Base-by-base conservation (phyloP, 345 rosid genomes). In the Chamaenerion angustifolium region DNA sequence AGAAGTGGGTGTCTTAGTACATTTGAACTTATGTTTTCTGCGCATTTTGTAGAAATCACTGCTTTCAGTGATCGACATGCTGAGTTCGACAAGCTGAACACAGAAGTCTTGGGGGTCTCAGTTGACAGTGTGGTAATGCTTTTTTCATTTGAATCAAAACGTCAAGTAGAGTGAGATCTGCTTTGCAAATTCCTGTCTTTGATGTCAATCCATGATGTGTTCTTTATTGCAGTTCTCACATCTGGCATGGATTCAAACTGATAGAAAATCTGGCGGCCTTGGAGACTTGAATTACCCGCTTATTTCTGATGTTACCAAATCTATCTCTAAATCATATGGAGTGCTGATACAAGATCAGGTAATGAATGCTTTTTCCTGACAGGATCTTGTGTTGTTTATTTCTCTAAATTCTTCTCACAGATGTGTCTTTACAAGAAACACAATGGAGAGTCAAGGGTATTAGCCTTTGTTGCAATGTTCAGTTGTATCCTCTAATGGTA, bases 191-290 rank as follows among this genome's bases (percentile, higher is more conserved):
- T 6, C 10, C 8, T n/a, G 6, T 49, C 18, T 35, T 12, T 2
- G 5, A 12, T 14, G 12, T 49, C 8, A 13, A 16, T 35, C 12
- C 8, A 31, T 50, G 8, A 12, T 14, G 14, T 27, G 2, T 7
- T 31, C 15, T 17, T 63, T 7, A 46, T 3, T 58, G 56, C 56
- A 92, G 96, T 92, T 84, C 69, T 84, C 99, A 11, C 99, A 88
- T 59, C 90, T 92, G 65, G 99, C 95, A 17, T 92, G 99, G 99
- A 80, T 92, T 40, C 99, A 92, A 75, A 87, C 99, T 17, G 96
- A 87, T 55, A 92, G 99, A 48, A 85, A 92, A 69, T 75, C 96
- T 1, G 99, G 99, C 46, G 96, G 96, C 19, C 95, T 92, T 56
- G 99, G 99, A 64, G 99, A 92, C 69, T 68, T 92, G 69, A 92